Evolutionary conservation across 768 basidiomycete genomes (phyloP).

Genomic region (Suillus placidus): DNA sequence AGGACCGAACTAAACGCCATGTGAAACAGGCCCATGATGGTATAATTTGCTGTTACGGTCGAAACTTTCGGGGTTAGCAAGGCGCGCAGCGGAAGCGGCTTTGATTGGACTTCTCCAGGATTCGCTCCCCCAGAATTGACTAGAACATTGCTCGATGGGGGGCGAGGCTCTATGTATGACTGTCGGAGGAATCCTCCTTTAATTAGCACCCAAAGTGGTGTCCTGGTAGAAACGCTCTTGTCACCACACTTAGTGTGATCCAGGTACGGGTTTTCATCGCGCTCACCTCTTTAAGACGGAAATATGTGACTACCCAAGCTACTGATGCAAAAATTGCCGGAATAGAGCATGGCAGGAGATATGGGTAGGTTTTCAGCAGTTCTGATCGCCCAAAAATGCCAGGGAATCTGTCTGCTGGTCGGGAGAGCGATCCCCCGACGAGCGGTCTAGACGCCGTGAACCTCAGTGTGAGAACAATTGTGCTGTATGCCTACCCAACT

Average conservation of each 20-base stretch:
- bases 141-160: not conserved
- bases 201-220: not conserved
- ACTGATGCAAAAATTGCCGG: constrained; percentile 32
- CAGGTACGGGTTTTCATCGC: not conserved
- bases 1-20: constrained; percentile 56
- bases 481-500: constrained; percentile 38
- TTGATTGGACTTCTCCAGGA: not conserved
- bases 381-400: constrained; percentile 51
- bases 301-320: not conserved
- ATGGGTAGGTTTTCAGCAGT: constrained; percentile 70
- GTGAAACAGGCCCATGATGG: constrained; percentile 59
- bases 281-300: not conserved
- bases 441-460: constrained; percentile 49
- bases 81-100: constrained; percentile 47
- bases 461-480: constrained; percentile 14
- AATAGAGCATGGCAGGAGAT: constrained; percentile 71
- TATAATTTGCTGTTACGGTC: constrained; percentile 63
- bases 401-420: constrained; percentile 69
- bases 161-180: not conserved
- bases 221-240: not conserved
- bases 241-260: not conserved
- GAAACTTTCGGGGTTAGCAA: constrained; percentile 58
- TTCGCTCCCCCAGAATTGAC: not conserved
- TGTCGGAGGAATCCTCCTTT: not conserved
- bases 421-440: constrained; percentile 65